Evolutionary conservation across 2,329 filamentous ascomycete genomes (phyloP).

Genomic region (Aspergillus hortae): DNA sequence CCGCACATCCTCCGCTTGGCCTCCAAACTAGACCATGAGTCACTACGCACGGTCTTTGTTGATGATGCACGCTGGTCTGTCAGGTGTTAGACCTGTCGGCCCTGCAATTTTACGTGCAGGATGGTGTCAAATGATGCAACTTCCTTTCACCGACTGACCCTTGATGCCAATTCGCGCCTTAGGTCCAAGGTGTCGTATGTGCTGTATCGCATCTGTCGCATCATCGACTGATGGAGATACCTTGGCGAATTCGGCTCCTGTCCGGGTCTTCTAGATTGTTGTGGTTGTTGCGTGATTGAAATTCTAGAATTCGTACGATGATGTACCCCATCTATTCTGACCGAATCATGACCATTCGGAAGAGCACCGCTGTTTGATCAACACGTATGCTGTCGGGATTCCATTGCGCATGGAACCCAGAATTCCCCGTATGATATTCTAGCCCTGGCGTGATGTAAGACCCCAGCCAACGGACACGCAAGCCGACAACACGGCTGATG

Average conservation of each 20-base stretch:
- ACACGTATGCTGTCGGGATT: too few species aligned
- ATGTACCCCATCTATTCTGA: too few species aligned
- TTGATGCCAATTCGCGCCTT: not conserved
- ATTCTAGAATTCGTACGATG: not conserved
- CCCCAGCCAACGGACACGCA: constrained; percentile 1
- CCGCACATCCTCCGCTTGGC: too few species aligned
- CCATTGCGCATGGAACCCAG: not conserved
- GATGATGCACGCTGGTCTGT: constrained; percentile 1
- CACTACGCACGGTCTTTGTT: constrained; percentile 7
- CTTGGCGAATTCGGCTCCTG: too few species aligned
- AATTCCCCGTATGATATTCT: not conserved
- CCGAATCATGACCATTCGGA: too few species aligned
- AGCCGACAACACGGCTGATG: not conserved
- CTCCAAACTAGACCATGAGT: not conserved
- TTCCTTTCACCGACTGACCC: not conserved
- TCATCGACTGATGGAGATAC: not conserved
- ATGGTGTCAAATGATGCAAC: constrained; percentile 11
- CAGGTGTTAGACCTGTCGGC: not conserved
- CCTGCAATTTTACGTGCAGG: not conserved
- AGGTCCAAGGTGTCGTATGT: too few species aligned
- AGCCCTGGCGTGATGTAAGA: constrained; percentile 1
- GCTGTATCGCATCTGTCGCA: not conserved
- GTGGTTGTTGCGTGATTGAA: not conserved
- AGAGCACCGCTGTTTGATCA: too few species aligned
- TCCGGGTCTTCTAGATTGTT: not conserved